Evolutionary conservation across 163 green algal species (phyloP), one percentile per base, ranked within the genome.

Genomic region (Coccomyxa subellipsoidea): DNA sequence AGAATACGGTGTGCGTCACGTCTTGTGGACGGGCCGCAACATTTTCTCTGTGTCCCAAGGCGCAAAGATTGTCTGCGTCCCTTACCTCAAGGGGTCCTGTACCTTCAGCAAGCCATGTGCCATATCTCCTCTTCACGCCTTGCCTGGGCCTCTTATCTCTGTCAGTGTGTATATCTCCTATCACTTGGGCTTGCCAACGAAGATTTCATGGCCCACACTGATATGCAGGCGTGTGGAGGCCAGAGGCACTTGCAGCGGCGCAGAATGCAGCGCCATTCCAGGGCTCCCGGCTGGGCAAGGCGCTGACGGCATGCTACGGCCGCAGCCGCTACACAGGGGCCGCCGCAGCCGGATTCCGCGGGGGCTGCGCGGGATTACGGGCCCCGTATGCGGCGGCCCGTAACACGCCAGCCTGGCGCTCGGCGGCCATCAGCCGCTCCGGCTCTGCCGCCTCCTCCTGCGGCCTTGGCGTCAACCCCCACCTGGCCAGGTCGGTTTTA

Each of bases 261-360:
- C 4, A 73, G 29, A 18, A 73, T 8, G 66, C 66, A 34, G 12
- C n/a, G 66, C n/a, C 66, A 18, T 38, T 80, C 35, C 32, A 32
- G 7, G 39, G 40, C n/a, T 78, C 69, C 1, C 79, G 40, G 37
- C 69, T 83, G 0, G 79, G 29, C 38, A 78, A 79, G 38, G 79
- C 79, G 18, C 69, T 83, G 69, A 23, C 54, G 34, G 70, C 34
- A 38, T n/a, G 31, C 70, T 34, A 77, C 32, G 18, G 34, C 32
- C 32, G 32, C 31, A 47, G 4, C 1, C 32, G 12, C 23, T 9
- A 8, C 18, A 25, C 9, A 12, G 32, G 70, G n/a, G 4, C 70
- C 39, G 70, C 32, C 21, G 12, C 70, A 38, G 70, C 70, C 32
- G 32, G 70, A 12, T 77, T 38, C 34, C 32, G 70, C 31, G 18